Conservation (phyloP, 371 early-diverging fungal species). For the Actinomortierella ambigua region DNA sequence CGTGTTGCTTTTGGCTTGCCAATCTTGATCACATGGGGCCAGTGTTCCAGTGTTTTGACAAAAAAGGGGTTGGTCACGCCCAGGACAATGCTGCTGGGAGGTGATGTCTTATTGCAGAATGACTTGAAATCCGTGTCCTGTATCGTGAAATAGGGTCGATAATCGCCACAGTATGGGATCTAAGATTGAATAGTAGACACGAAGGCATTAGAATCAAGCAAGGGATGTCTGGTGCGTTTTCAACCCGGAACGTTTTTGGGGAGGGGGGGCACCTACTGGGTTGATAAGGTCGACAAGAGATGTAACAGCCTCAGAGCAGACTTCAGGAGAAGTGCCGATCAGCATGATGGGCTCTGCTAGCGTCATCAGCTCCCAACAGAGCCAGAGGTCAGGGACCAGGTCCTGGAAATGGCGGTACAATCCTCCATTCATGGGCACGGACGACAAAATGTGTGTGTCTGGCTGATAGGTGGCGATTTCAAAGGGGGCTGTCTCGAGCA, state of each 20-base stretch:
- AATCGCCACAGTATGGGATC: constrained; percentile 95
- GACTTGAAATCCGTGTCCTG: constrained; percentile 91
- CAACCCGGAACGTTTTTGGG: constrained; percentile 2
- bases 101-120: constrained; percentile 68
- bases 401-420: constrained; percentile 83
- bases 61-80: constrained; percentile 97
- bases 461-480: constrained; percentile 71
- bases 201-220: background rate
- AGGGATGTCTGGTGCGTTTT: background rate
- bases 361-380: constrained; percentile 95
- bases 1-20: constrained; percentile 59
- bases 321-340: constrained; percentile 85
- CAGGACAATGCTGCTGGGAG: constrained; percentile 83
- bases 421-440: constrained; percentile 62
- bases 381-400: constrained; percentile 83
- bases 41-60: constrained; percentile 84
- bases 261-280: constrained; percentile 73
- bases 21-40: constrained; percentile 90
- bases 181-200: constrained; percentile 29
- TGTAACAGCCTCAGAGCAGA: constrained; percentile 84
- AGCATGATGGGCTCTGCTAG: constrained; percentile 92
- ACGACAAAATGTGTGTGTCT: constrained; percentile 77
- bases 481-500: constrained; percentile 79
- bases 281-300: constrained; percentile 91
- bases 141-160: constrained; percentile 95